phyloP scores from a whole-genome alignment of 208 protist species.

The Acanthamoeba royreba region DNA sequence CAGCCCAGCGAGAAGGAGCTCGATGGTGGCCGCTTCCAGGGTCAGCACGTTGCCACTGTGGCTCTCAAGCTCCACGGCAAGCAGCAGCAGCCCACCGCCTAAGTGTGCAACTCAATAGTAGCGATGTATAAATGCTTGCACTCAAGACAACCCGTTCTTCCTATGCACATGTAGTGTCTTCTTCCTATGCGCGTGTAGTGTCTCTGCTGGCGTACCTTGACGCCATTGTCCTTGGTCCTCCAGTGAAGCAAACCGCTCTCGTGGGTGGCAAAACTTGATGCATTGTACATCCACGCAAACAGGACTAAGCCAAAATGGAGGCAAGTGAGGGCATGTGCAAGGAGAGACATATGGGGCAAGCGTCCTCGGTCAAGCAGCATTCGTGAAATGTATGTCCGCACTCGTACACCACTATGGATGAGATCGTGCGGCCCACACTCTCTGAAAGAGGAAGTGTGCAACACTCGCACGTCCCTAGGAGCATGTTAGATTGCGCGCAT shows the following conservation, averaged over 20 bases:
- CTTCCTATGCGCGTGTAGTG: too few relatives aligned
- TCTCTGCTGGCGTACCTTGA: too few relatives aligned
- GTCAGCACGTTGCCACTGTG: conserved; percentile 50
- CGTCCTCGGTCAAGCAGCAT: conserved; percentile 6
- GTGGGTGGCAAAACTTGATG: too few relatives aligned
- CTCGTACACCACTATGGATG: background rate
- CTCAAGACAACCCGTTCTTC: too few relatives aligned
- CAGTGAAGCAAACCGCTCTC: too few relatives aligned
- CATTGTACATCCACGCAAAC: too few relatives aligned
- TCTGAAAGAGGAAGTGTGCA: background rate
- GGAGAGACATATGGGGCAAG: background rate
- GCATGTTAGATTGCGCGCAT: background rate
- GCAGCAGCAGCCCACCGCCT: too few relatives aligned
- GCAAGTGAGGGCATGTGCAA: background rate
- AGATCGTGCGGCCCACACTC: background rate
- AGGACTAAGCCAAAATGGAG: background rate
- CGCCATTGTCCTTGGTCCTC: too few relatives aligned
- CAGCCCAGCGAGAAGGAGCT: conserved; percentile 42
- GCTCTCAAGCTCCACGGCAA: conserved; percentile 20
- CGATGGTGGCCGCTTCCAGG: conserved; percentile 44
- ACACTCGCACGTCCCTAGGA: background rate
- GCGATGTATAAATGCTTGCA: too few relatives aligned
- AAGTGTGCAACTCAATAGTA: too few relatives aligned
- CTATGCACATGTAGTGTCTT: too few relatives aligned
- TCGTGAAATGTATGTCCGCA: conserved; percentile 1